Evolutionary conservation across 768 basidiomycete genomes (phyloP), one percentile per base, ranked within the genome.

Genomic region (Sporobolomyces phaffii): DNA sequence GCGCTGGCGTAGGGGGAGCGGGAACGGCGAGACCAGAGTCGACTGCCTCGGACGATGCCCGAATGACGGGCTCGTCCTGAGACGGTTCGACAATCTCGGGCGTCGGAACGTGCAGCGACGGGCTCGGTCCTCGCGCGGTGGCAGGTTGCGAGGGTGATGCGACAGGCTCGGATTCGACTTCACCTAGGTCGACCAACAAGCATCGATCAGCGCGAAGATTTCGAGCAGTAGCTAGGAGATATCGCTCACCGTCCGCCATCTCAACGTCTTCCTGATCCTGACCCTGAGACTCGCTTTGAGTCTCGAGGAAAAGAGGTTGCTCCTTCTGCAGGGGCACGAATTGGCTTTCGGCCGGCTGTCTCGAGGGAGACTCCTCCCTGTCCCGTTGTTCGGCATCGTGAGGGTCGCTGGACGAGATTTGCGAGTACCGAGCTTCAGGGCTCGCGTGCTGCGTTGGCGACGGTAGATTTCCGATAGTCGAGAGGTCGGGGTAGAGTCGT

Each of bases 301-400:
- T 41, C 44, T 66, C 65, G 50, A 68, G 57, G 61, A 62, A 68
- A 7, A 68, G 49, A n/a, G 66, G 66, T 50, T 62, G 29, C 28
- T 62, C 61, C 50, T 68, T 63, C 28, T 41, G 26, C 5, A 63
- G 56, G 24, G 66, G 61, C 1, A 53, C 61, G 31, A 59, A 68
- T 49, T 68, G 66, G 40, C 41, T 47, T 29, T 68, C 66, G n/a
- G 47, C 61, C 1, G 61, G 50, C 6, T 22, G 31, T 0, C 5
- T 22, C 28, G 17, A 13, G 5, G 22, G 17, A 8, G 5, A 20
- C 50, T 36, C 51, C 26, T 43, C 51, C 1, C 5, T 43, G 2
- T 3, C 59, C n/a, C 29, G 5, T 20, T 36, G 51, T 15, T 48
- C 65, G 15, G 43, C 60, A 18, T 58, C 56, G 22, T 58, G 41